Base-by-base conservation (phyloP, 2,329 filamentous ascomycete species). In the Colletotrichum spaethianum region DNA sequence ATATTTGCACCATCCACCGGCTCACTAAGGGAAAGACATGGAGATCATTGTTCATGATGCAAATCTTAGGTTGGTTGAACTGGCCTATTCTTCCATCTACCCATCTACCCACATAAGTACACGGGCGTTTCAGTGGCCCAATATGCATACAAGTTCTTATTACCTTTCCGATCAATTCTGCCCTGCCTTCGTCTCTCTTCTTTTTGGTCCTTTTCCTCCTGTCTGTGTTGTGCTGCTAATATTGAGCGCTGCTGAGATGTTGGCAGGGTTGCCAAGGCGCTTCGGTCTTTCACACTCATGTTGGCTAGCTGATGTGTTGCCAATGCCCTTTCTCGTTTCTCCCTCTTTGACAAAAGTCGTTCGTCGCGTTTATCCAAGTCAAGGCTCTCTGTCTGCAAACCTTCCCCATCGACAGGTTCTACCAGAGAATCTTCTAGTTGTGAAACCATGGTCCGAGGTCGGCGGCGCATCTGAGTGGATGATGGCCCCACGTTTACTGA, bases 221-320 rank as follows among this genome's bases (percentile, higher is more conserved):
- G 75, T 65, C 76, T 77, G 56, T 79, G 74, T 53, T 79, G 79
- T 42, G 74, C 73, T 20, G 76, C 73, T 23, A 81, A 69, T 8
- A 79, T 52, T 12, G 79, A 74, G 0, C 76, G 74, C 71, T 80
- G 78, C 68, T 80, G 74, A 18, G 78, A 74, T 20, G 75, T 28
- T 1, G 80, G 71, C 26, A 81, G 74, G 65, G 79, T 79, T 18
- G 75, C 66, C 28, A 81, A 71, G 23, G 73, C 76, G 23, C 67
- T 66, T 23, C 76, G 75, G 63, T 81, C 79, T 31, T 70, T 73
- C 36, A 64, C 67, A 36, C 77, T 77, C 63, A 81, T 74, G 20
- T 69, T 77, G 20, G 76, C 62, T 31, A 79, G 55, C 67, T 78
- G 78, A 16, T 59, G 20, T 12, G 70, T 73, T 38, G 67, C 66